phyloP scores from a whole-genome alignment of 106 monocot genomes.

The Dioscorea alata region DNA sequence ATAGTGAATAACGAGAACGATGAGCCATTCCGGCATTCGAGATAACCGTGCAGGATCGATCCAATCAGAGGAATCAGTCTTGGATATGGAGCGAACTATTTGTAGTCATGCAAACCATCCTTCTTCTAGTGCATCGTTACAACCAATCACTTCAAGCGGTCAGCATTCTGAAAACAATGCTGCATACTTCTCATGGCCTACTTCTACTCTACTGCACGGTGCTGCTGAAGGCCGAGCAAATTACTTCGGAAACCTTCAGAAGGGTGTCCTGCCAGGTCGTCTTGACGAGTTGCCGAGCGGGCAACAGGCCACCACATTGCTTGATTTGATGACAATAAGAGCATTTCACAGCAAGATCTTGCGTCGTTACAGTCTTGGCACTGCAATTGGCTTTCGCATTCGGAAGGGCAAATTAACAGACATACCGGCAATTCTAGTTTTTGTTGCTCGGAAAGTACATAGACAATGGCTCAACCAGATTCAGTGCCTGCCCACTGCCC shows the following conservation, averaged over 20 bases:
- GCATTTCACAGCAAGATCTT: constrained; percentile 98
- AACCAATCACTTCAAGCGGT: constrained; percentile 68
- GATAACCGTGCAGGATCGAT: constrained; percentile 36
- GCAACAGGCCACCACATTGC: constrained; percentile 84
- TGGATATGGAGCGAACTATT: constrained; percentile 72
- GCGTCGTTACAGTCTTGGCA: constrained; percentile 82
- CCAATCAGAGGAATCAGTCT: constrained; percentile 60
- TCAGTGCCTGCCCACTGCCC: constrained; percentile 82
- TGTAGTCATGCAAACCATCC: constrained; percentile 18
- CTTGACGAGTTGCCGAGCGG: constrained; percentile 61
- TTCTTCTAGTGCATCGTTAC: constrained; percentile 43
- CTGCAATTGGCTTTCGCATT: constrained; percentile 92
- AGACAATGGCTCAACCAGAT: constrained; percentile 73
- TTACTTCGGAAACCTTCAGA: constrained; percentile 96
- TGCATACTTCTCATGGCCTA: constrained; percentile 98
- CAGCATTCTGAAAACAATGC: constrained; percentile 84
- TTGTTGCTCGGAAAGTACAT: constrained; percentile 96
- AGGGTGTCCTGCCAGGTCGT: constrained; percentile 74
- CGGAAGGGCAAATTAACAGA: constrained; percentile 70
- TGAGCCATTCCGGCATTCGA: constrained; percentile 32
- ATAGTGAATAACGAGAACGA: constrained; percentile 22
- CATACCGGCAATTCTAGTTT: constrained; percentile 91
- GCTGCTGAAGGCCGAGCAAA: constrained; percentile 91
- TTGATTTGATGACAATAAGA: constrained; percentile 96
- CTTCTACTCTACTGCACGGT: constrained; percentile 68